These are phyloP conservation scores for Glomus cerebriforme DNA, from an alignment of 192 early-diverging fungal genomes.

Conservation along the genomic window DNA sequence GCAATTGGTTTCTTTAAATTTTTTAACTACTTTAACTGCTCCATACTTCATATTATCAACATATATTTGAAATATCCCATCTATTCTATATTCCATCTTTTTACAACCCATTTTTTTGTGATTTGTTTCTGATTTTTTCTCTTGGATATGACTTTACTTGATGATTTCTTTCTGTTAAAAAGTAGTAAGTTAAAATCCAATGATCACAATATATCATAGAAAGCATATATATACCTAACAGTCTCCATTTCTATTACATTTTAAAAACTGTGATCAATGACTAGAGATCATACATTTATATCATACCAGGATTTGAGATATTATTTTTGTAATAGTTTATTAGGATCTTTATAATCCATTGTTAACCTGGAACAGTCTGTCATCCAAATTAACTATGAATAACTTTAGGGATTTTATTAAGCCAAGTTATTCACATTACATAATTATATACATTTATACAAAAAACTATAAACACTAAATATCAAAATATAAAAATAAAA, in stretches of 20 bases:
- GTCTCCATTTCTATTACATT: too few species aligned
- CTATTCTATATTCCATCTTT: constrained; percentile 13
- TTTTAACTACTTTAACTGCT: constrained; percentile 24
- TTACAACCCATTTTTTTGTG: neutral
- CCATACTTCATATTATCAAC: constrained; percentile 20
- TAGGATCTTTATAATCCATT: constrained; percentile 27
- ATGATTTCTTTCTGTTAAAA: constrained; percentile 30
- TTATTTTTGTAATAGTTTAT: constrained; percentile 22
- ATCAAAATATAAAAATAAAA: too few species aligned
- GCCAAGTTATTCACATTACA: too few species aligned
- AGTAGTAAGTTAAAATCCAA: too few species aligned
- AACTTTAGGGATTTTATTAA: too few species aligned
- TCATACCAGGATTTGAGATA: constrained; percentile 34
- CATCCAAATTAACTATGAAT: too few species aligned
- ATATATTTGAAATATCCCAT: constrained; percentile 25
- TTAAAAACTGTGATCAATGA: too few species aligned
- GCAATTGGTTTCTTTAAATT: constrained; percentile 21
- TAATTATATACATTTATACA: too few species aligned
- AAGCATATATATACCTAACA: too few species aligned
- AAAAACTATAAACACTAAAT: too few species aligned
- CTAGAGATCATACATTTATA: constrained; percentile 35
- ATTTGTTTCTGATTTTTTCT: constrained; percentile 28
- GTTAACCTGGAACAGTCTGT: too few species aligned
- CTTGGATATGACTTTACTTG: neutral
- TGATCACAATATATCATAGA: too few species aligned